Evolutionary conservation across 192 early-diverging fungal species (phyloP).

Genomic region (Backusella macrospora): DNA sequence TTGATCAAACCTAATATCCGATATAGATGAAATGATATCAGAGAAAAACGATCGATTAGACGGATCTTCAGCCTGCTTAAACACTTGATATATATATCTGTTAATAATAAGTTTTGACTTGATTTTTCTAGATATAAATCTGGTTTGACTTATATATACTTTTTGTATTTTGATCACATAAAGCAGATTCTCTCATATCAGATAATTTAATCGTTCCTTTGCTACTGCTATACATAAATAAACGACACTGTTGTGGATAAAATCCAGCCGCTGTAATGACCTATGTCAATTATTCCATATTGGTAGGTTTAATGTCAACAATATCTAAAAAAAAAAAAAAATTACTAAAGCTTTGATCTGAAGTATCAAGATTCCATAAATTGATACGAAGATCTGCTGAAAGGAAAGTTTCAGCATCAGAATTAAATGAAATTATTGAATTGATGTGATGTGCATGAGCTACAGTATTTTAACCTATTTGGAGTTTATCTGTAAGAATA

Average conservation of each 20-base stretch:
- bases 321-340: constrained; percentile 68
- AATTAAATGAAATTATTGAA: constrained; percentile 99
- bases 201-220: constrained; percentile 97
- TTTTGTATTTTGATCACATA: constrained; percentile 95
- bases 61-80: constrained; percentile 95
- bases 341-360: constrained; percentile 96
- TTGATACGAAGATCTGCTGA: constrained; percentile 98
- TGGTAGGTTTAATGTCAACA: constrained; percentile 99
- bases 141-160: constrained; percentile 44
- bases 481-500: no score
- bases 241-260: constrained; percentile 93
- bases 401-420: constrained; percentile 96
- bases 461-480: constrained; percentile 5
- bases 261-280: constrained; percentile 99
- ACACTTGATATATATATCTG: constrained; percentile 56
- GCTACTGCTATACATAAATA: constrained; percentile 98
- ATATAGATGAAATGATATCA: constrained; percentile 98
- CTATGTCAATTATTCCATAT: constrained; percentile 99
- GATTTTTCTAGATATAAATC: no score
- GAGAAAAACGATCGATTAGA: constrained; percentile 98
- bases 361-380: constrained; percentile 97
- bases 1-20: constrained; percentile 93
- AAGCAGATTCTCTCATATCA: constrained; percentile 93
- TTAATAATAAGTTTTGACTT: not conserved
- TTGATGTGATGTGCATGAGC: constrained; percentile 99